These are phyloP conservation scores for Asparagopsis taxiformis DNA, from an alignment of 31 red algal species.

Conservation along the genomic window DNA sequence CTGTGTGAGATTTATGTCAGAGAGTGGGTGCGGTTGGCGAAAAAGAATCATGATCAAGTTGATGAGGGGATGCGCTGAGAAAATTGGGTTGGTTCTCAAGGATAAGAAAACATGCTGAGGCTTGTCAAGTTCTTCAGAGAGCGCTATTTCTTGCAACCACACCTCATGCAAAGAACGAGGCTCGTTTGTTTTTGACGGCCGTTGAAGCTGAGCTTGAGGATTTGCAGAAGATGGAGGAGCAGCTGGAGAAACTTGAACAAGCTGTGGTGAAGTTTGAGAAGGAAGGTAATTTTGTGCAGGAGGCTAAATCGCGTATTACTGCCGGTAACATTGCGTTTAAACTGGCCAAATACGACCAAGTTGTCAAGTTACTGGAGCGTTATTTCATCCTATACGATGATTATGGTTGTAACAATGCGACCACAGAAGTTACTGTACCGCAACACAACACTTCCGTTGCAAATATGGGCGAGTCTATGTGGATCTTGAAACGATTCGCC, in stretches of 20 bases:
- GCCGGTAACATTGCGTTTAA: slow-evolving; percentile 45
- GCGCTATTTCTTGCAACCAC: slow-evolving; percentile 5
- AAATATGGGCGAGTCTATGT: slow-evolving; percentile 53
- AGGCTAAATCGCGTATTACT: slow-evolving; percentile 27
- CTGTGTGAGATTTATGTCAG: slow-evolving; percentile 26
- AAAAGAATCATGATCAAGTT: slow-evolving; percentile 22
- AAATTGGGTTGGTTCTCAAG: slow-evolving; percentile 32
- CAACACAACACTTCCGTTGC: slow-evolving; percentile 52
- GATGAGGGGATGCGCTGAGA: slow-evolving; percentile 58
- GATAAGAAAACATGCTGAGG: slow-evolving; percentile 20
- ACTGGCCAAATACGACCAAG: slow-evolving; percentile 19
- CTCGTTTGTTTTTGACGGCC: slow-evolving; percentile 29
- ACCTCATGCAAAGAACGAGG: slow-evolving; percentile 20
- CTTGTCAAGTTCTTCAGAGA: slow-evolving; percentile 18
- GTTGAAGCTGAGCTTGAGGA: slow-evolving; percentile 34
- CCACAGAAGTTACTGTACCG: slow-evolving; percentile 20
- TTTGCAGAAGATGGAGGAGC: neutral
- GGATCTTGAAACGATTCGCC: slow-evolving; percentile 35
- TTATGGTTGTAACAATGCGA: slow-evolving; percentile 41
- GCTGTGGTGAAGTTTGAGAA: slow-evolving; percentile 13
- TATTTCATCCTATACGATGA: slow-evolving; percentile 61
- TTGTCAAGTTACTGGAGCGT: slow-evolving; percentile 17
- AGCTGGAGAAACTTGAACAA: slow-evolving; percentile 6
- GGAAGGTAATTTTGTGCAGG: slow-evolving; percentile 38
- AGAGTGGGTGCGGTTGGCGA: slow-evolving; percentile 56